Conservation (phyloP, 495 filamentous ascomycete genomes). For the Thermothielavioides terrestris region DNA sequence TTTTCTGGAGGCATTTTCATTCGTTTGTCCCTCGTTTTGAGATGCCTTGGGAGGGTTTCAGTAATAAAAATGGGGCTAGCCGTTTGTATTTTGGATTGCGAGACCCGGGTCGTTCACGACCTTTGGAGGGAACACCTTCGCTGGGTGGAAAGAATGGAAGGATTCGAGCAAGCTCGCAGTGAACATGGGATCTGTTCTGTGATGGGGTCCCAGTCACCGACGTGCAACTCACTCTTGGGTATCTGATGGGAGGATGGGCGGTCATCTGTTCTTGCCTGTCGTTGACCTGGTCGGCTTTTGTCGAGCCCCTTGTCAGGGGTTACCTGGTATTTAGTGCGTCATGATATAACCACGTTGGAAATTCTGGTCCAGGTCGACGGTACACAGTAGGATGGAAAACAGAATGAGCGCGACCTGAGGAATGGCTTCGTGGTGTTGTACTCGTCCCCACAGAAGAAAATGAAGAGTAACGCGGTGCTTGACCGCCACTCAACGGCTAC, state of each 20-base stretch:
- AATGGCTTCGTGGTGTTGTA: too few species aligned
- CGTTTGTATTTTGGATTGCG: neutral
- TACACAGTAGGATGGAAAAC: too few species aligned
- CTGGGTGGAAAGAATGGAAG: neutral
- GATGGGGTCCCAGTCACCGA: neutral
- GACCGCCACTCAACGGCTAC: too few species aligned
- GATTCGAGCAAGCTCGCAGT: neutral
- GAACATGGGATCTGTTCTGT: neutral
- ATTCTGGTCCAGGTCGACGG: too few species aligned
- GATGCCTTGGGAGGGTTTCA: neutral
- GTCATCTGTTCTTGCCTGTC: neutral
- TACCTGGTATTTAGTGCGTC: neutral
- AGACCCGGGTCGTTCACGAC: neutral
- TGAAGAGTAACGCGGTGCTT: too few species aligned
- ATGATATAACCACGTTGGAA: neutral
- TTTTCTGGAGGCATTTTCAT: too few species aligned
- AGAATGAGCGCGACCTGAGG: too few species aligned
- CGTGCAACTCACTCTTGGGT: neutral
- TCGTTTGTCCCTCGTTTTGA: neutral
- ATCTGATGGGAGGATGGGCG: neutral
- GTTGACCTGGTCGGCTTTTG: constrained; percentile 5
- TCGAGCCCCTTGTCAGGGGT: neutral
- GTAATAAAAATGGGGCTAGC: neutral
- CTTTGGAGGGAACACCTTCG: constrained; percentile 2
- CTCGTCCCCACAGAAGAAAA: too few species aligned